phyloP scores from a whole-genome alignment of 352 stramenopile species.

The Pythium rishiriense region DNA sequence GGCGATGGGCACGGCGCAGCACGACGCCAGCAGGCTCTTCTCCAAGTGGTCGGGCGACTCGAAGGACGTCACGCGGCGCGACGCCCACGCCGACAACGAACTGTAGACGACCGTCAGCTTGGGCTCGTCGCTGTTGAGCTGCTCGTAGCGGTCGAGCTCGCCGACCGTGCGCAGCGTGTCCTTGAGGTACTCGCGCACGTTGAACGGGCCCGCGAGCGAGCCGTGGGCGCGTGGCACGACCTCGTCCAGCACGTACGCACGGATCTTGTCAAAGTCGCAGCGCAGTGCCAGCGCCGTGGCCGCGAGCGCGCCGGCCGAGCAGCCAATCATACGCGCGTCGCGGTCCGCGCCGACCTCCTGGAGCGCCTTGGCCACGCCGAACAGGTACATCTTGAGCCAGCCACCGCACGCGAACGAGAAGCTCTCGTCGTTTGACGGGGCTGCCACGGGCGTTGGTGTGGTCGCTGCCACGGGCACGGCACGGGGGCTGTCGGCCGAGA shows the following conservation, averaged over 20 bases:
- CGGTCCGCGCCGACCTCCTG: conserved; percentile 70
- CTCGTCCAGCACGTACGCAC: conserved; percentile 53
- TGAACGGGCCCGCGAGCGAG: conserved; percentile 54
- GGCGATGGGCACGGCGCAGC: conserved; percentile 76
- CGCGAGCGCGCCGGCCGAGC: conserved; percentile 71
- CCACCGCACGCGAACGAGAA: conserved; percentile 88
- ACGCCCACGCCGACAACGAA: conserved; percentile 69
- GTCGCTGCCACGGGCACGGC: neutral
- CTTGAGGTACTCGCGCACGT: conserved; percentile 65
- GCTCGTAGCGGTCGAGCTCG: conserved; percentile 42
- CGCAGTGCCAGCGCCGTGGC: conserved; percentile 67
- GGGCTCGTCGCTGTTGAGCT: conserved; percentile 46
- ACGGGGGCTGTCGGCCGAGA: neutral
- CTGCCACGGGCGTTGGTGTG: neutral
- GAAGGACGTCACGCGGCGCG: conserved; percentile 68
- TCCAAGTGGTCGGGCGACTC: conserved; percentile 61
- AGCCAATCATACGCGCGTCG: conserved; percentile 68
- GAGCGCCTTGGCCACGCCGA: conserved; percentile 84
- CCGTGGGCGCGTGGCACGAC: conserved; percentile 57
- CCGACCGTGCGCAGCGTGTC: conserved; percentile 43
- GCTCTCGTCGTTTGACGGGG: conserved; percentile 31
- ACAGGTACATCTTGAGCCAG: conserved; percentile 90
- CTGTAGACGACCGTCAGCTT: conserved; percentile 71
- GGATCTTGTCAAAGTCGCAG: conserved; percentile 77
- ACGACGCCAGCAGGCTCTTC: conserved; percentile 72